Percentiles rank a stretch among this genome's conserved stretches.
Evolutionary conservation across 306 rosid genomes (phyloP).

Genomic region (Rubus idaeus): DNA sequence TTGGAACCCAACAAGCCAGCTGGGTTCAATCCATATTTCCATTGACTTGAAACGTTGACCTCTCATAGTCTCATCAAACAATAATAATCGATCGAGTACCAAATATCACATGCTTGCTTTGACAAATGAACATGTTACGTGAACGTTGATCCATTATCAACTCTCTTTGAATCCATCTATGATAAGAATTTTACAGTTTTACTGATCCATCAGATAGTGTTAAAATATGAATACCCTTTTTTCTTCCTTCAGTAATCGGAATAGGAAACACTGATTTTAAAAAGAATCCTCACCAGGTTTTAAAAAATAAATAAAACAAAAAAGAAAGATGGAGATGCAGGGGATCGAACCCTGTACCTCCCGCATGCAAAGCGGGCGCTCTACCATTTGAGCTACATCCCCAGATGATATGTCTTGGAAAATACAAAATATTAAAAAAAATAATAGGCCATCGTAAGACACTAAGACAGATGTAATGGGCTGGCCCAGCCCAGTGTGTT

Average conservation of each 20-base stretch:
- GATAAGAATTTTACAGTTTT: no score
- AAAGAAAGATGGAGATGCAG: slow-evolving; percentile 35
- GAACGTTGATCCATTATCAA: neutral
- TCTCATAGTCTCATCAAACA: neutral
- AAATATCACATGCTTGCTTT: neutral
- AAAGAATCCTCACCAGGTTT: neutral
- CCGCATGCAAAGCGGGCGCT: slow-evolving; percentile 75
- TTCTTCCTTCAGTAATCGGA: no score
- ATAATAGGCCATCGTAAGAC: neutral
- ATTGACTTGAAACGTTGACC: neutral
- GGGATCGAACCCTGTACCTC: slow-evolving; percentile 69
- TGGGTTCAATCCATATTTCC: slow-evolving; percentile 2
- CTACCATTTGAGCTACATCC: slow-evolving; percentile 77
- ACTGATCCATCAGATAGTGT: no score
- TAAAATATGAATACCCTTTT: no score
- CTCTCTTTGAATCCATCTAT: neutral
- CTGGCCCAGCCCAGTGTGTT: neutral
- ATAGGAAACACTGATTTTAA: neutral
- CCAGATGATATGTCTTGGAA: rapidly evolving
- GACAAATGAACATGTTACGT: no score
- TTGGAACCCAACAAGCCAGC: neutral
- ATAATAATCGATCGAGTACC: neutral
- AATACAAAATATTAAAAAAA: rapidly evolving
- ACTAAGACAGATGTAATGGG: neutral
- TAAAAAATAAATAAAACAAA: no score